Conservation (phyloP, 139 green algal genomes). For the Mychonastes homosphaera region DNA sequence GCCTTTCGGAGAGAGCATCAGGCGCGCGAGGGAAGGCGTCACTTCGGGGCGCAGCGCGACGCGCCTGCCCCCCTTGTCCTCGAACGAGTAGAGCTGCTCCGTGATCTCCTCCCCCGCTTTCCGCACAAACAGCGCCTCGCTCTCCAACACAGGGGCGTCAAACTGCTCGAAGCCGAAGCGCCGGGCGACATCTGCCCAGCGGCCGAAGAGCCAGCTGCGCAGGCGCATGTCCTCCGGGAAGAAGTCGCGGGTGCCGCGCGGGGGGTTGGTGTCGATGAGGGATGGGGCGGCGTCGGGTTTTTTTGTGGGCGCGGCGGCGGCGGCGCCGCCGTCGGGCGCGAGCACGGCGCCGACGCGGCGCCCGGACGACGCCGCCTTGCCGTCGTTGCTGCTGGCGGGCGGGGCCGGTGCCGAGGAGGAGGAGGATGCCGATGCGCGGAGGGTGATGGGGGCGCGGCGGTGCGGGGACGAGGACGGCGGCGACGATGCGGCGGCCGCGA, state of each 20-base stretch:
- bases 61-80: slow-evolving; percentile 75
- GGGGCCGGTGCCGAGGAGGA: too few species aligned
- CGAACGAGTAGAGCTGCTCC: slow-evolving; percentile 96
- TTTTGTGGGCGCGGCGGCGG: too few species aligned
- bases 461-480: too few species aligned
- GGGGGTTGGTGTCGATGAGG: slow-evolving; percentile 41
- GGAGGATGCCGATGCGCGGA: too few species aligned
- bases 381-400: too few species aligned
- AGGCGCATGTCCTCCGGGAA: slow-evolving; percentile 87
- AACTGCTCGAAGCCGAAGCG: slow-evolving; percentile 45
- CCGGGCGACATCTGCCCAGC: slow-evolving; percentile 51
- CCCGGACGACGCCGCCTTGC: too few species aligned
- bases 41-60: slow-evolving; percentile 91
- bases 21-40: slow-evolving; percentile 80
- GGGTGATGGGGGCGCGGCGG: too few species aligned
- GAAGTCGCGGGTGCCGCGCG: slow-evolving; percentile 87
- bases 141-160: slow-evolving; percentile 91
- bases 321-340: too few species aligned
- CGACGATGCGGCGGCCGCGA: too few species aligned
- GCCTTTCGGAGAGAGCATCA: slow-evolving; percentile 52
- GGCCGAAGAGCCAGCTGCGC: slow-evolving; percentile 85
- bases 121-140: slow-evolving; percentile 89
- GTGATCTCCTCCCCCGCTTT: slow-evolving; percentile 99
- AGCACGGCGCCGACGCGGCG: too few species aligned
- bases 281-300: too few species aligned